Percentiles rank a stretch among this genome's conserved stretches.
Conservation (phyloP, 2,329 filamentous ascomycete species). For the Verticillium alfalfae region DNA sequence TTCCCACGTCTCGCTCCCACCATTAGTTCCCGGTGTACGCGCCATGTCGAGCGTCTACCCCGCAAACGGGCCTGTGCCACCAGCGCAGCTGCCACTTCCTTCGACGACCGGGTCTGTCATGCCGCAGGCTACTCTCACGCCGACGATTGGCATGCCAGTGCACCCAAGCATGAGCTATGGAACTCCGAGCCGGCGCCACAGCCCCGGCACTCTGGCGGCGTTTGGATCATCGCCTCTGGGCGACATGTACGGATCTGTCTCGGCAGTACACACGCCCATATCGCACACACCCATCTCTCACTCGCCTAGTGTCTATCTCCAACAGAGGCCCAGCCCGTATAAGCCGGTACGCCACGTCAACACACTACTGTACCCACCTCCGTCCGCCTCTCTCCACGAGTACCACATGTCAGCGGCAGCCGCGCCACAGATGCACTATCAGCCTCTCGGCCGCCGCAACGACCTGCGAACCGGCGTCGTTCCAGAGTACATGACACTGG, state of each 20-base stretch:
- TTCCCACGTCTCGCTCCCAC: constrained; percentile 53
- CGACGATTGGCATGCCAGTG: constrained; percentile 4
- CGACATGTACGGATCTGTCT: constrained; percentile 50
- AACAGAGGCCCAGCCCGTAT: constrained; percentile 87
- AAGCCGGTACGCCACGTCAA: constrained; percentile 85
- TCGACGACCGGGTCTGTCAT: constrained; percentile 5
- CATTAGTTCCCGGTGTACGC: constrained; percentile 54
- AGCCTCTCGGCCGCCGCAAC: constrained; percentile 65
- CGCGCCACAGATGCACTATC: constrained; percentile 76
- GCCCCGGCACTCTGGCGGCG: constrained; percentile 41
- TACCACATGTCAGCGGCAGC: constrained; percentile 56
- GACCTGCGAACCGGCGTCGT: constrained; percentile 66
- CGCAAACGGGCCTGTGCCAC: constrained; percentile 16
- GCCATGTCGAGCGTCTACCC: constrained; percentile 76
- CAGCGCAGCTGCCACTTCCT: constrained; percentile 13
- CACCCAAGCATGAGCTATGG: constrained; percentile 33
- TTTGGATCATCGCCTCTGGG: constrained; percentile 66
- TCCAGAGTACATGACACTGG: constrained; percentile 46
- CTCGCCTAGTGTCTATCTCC: constrained; percentile 82
- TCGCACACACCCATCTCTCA: constrained; percentile 62
- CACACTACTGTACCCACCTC: constrained; percentile 83
- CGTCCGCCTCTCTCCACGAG: constrained; percentile 71
- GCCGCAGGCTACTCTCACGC: constrained; percentile 10
- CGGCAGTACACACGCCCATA: constrained; percentile 51
- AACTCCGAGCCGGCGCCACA: constrained; percentile 49